phyloP scores from a whole-genome alignment of 2,329 filamentous ascomycete species.

The Aspergillus sojae region DNA sequence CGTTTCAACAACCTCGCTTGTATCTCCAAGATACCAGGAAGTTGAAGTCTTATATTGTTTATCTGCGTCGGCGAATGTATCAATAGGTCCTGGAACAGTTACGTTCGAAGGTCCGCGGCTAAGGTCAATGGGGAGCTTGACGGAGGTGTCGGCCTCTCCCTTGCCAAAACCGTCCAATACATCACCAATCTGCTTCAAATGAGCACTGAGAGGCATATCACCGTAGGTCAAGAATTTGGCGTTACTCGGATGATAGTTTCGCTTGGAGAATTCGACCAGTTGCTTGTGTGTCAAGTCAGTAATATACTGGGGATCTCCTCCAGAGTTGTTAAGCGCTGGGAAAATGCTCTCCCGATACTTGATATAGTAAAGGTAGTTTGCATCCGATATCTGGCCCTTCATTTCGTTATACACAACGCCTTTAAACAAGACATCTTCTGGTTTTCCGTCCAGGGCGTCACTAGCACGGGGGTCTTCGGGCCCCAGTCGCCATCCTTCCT shows the following conservation, averaged over 20 bases:
- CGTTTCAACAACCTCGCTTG: conserved; percentile 79
- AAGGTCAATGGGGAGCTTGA: conserved; percentile 76
- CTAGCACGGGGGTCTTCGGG: conserved; percentile 78
- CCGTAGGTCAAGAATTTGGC: conserved; percentile 95
- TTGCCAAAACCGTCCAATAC: conserved; percentile 74
- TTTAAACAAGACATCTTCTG: conserved; percentile 48
- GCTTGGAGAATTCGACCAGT: conserved; percentile 81
- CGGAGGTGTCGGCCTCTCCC: conserved; percentile 68
- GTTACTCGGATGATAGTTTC: conserved; percentile 97
- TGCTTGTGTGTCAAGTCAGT: conserved; percentile 93
- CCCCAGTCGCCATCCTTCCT: conserved; percentile 95
- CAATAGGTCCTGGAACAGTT: conserved; percentile 76
- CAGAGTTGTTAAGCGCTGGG: conserved; percentile 92
- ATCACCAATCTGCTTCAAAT: conserved; percentile 76
- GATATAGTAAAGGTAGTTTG: conserved; percentile 94
- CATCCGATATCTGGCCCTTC: conserved; percentile 99
- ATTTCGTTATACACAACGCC: conserved; percentile 78
- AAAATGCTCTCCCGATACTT: conserved; percentile 93
- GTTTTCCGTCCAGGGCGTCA: conserved; percentile 45
- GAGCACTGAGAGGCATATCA: conserved; percentile 81
- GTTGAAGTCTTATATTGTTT: conserved; percentile 93
- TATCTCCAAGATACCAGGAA: conserved; percentile 88
- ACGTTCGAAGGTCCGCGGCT: conserved; percentile 67
- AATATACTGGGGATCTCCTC: conserved; percentile 93
- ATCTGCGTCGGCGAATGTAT: conserved; percentile 81